Conservation (phyloP, 441 rosid genomes). For the Populus hybrid region DNA sequence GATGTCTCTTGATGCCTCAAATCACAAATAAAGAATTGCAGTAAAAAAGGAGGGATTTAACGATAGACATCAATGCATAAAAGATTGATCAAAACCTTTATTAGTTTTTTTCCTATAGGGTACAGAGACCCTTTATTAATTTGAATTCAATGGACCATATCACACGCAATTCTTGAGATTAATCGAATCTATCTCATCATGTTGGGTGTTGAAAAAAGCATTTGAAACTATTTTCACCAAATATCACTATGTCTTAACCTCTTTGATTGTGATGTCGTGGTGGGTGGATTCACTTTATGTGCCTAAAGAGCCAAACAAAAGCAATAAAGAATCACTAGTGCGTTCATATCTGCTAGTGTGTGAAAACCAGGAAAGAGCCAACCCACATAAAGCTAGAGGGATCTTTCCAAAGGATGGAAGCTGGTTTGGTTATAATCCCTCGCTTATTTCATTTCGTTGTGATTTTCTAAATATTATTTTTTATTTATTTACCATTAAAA, state of each 20-base stretch:
- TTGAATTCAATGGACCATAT: background rate
- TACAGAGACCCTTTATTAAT: background rate
- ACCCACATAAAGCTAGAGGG: constrained; percentile 29
- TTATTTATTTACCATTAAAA: no score
- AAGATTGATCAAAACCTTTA: constrained; percentile 15
- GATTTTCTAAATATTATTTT: no score
- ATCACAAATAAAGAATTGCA: constrained; percentile 13
- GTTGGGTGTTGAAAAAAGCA: constrained; percentile 27
- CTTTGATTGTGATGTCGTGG: constrained; percentile 18
- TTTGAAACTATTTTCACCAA: constrained; percentile 26
- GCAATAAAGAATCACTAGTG: constrained; percentile 33
- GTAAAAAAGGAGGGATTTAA: constrained; percentile 22
- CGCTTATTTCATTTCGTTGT: no score
- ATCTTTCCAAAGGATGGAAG: constrained; percentile 38
- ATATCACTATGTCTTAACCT: constrained; percentile 19
- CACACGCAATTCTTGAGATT: constrained; percentile 24
- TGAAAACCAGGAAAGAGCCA: constrained; percentile 28
- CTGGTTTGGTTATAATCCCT: constrained; percentile 5
- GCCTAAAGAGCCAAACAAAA: constrained; percentile 41
- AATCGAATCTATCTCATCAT: constrained; percentile 32
- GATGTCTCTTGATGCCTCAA: constrained; percentile 12
- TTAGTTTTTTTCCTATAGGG: background rate
- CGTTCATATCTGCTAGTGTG: constrained; percentile 17
- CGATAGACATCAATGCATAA: constrained; percentile 15
- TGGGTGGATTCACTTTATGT: constrained; percentile 46